Base-by-base conservation (phyloP, 2,329 filamentous ascomycete genomes). In the Aspergillus japonicus region DNA sequence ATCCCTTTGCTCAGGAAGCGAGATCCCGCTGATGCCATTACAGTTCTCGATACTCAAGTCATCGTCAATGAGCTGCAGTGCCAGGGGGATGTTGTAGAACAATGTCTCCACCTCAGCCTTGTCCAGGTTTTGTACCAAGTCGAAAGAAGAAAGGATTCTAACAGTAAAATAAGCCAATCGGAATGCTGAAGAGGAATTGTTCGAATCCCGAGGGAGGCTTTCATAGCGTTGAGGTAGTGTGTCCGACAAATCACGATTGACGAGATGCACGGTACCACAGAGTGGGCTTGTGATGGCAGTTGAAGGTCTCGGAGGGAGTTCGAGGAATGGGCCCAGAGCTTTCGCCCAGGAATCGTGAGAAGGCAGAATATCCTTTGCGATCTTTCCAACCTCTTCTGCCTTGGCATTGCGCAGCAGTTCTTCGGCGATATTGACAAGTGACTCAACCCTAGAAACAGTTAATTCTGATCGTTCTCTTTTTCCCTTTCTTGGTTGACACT, bases 271-370 rank as follows among this genome's bases (percentile, higher is more conserved):
- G 0, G 86, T 85, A 3, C 91, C 91, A 0, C 85, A 87, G 6
- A 96, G 79, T 24, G 82, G 83, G 69, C 87, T 93, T 2, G 89
- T 91, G 4, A 96, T 84, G 0, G 91, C 86, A 3, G 96, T 76
- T 0, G 91, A 87, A 5, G 84, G 80, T 29, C 71, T 69, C 19
- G 74, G 74, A 24, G 75, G 73, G 24, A 75, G 62, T 42, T 69
- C 68, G 44, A 78, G 74, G 58, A 92, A 82, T 1, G 77, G 77
- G 0, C 72, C 69, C 2, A 96, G 74, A 14, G 89, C 84, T 14
- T 80, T 66, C 66, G 83, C 81, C 92, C 93, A 97, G 10, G 84
- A 76, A 2, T 82, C 77, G 0, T 80, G 76, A 64, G 83, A 83
- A 0, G 92, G 91, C 42, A 95, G 79, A 4, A 94, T 74, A 11